Evolutionary conservation across 106 monocot genomes (phyloP), one percentile per base, ranked within the genome.

Genomic region (Ottelia alismoides): DNA sequence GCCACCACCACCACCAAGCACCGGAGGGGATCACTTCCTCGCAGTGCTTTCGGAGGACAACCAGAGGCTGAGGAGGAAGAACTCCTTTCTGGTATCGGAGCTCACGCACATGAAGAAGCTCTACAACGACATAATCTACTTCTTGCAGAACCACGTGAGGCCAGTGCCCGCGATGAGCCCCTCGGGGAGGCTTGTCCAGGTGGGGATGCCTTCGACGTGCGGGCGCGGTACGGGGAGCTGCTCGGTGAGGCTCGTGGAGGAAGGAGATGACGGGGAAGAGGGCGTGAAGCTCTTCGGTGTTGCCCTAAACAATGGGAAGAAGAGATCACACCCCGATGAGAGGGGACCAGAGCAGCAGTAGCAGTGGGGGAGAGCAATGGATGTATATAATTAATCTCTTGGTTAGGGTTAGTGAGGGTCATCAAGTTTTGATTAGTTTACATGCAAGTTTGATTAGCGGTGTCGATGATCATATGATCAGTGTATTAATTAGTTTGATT

Each of bases 51-150:
- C 71, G 2, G 77, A 77, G 53, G 85, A 86, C 50, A 86, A 86
- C 71, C 70, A 81, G 68, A 66, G 70, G 52, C 77, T 86, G 60
- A 63, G 80, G 74, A 70, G 71, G 49, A 68, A 49, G 32, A 86
- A 86, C 61, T 67, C 76, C 2, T 32, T 71, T 17, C 71, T 86
- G 24, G 18, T 81, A 3, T 80, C 85, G 18, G 93, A 94, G 60
- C 78, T 94, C 22, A 70, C 81, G 7, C 88, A 88, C 70, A 94
- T 94, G 93, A 53, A 78, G 58, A 71, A 81, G 61, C 84, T 94
- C 20, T 94, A 94, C 76, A 94, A 88, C 65, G 93, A 94, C 65
- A 88, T 94, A 55, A 94, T 94, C 55, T 94, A 78, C 75, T 94
- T 94, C 45, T 80, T 94, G 2, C 93, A 94, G 70, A 78, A 88